phyloP scores from a whole-genome alignment of 2,329 filamentous ascomycete species.

The Tothia fuscella region DNA sequence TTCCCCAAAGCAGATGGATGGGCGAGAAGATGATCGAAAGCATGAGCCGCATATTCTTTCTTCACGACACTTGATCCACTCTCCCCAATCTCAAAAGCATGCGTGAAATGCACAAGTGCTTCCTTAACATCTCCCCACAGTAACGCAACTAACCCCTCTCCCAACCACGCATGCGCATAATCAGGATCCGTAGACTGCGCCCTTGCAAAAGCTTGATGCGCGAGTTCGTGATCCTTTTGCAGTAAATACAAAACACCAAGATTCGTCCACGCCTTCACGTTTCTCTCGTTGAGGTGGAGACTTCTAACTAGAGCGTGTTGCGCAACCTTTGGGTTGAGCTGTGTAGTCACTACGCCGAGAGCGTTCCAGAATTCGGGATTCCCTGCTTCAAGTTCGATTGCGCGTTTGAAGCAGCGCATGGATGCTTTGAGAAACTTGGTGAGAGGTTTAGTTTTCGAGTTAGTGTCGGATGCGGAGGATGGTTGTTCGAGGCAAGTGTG shows the following conservation, averaged over 20 bases:
- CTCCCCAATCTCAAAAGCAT: slow-evolving; percentile 86
- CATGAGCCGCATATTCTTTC: slow-evolving; percentile 64
- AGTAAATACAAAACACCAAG: slow-evolving; percentile 75
- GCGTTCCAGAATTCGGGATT: slow-evolving; percentile 98
- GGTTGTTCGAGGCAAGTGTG: slow-evolving; percentile 49
- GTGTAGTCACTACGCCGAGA: slow-evolving; percentile 78
- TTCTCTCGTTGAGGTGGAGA: slow-evolving; percentile 81
- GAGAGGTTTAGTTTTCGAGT: slow-evolving; percentile 17
- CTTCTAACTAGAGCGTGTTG: slow-evolving; percentile 91
- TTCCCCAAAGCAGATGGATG: slow-evolving; percentile 36
- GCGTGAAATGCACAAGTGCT: slow-evolving; percentile 75
- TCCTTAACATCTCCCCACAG: slow-evolving; percentile 63
- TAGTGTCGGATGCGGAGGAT: slow-evolving; percentile 12
- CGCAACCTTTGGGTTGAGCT: slow-evolving; percentile 72
- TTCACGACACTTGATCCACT: slow-evolving; percentile 62
- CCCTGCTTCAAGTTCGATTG: slow-evolving; percentile 87
- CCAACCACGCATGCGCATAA: slow-evolving; percentile 86
- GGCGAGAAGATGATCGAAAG: slow-evolving; percentile 69
- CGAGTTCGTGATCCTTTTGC: slow-evolving; percentile 72
- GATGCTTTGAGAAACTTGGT: slow-evolving; percentile 62
- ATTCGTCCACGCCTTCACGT: slow-evolving; percentile 79
- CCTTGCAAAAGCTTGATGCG: slow-evolving; percentile 78
- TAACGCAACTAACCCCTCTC: slow-evolving; percentile 76
- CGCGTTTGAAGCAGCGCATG: slow-evolving; percentile 83
- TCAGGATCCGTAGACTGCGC: slow-evolving; percentile 93